Conservation (phyloP, 805 yeast genomes). For the Ogataea zsoltii region DNA sequence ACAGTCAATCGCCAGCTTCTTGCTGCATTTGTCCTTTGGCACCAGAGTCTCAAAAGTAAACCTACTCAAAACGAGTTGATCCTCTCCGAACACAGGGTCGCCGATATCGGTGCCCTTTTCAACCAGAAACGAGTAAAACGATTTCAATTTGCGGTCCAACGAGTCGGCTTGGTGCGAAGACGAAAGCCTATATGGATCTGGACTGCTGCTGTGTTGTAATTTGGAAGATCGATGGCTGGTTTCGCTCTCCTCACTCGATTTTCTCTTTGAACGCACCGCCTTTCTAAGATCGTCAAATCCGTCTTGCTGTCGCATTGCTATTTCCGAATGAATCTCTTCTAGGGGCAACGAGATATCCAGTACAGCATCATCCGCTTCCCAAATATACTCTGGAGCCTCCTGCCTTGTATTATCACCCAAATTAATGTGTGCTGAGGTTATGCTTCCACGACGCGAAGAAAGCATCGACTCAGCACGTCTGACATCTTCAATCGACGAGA, state of each 20-base stretch:
- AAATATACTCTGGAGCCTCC: conserved; percentile 3
- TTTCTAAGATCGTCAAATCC: conserved; percentile 16
- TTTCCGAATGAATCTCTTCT: conserved; percentile 1
- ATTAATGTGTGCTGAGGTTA: conserved; percentile 15
- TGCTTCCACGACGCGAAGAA: conserved; percentile 17
- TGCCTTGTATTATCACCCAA: neutral
- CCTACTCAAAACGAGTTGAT: conserved; percentile 8
- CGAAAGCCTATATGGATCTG: conserved; percentile 1
- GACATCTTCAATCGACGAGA: conserved; percentile 30
- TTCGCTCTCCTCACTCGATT: neutral
- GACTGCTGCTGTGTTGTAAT: neutral
- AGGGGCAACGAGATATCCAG: conserved; percentile 17
- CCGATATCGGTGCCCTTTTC: conserved; percentile 7
- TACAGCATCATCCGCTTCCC: conserved; percentile 24
- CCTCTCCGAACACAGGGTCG: conserved; percentile 3
- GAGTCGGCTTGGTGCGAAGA: conserved; percentile 1
- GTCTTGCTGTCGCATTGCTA: conserved; percentile 1
- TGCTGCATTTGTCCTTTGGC: conserved; percentile 10
- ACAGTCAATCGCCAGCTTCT: conserved; percentile 19
- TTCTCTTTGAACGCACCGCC: conserved; percentile 2
- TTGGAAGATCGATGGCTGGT: neutral
- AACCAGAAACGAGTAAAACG: conserved; percentile 9
- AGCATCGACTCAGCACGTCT: conserved; percentile 21
- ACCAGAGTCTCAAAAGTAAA: conserved; percentile 16
- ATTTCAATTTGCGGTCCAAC: conserved; percentile 5